Conservation (phyloP, 495 filamentous ascomycete species). For the Choiromyces venosus region DNA sequence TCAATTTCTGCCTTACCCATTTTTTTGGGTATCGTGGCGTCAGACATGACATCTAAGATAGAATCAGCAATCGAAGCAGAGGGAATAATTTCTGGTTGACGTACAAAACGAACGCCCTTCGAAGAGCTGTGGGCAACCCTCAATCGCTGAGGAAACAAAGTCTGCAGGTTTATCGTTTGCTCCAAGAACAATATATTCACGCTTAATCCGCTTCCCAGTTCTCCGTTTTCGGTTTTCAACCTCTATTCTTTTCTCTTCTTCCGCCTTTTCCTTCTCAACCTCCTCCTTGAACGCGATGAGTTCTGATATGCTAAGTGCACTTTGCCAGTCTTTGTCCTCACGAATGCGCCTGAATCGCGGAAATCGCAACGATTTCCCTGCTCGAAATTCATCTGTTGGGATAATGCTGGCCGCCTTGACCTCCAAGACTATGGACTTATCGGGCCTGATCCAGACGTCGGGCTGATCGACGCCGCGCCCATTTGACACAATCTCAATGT, state of each 20-base stretch:
- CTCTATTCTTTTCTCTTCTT: constrained; percentile 69
- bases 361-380: constrained; percentile 76
- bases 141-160: neutral
- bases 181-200: constrained; percentile 68
- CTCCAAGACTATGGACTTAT: constrained; percentile 77
- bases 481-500: constrained; percentile 75
- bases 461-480: constrained; percentile 70
- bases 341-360: constrained; percentile 82
- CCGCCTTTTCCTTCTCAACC: constrained; percentile 60
- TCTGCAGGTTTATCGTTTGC: constrained; percentile 48
- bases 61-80: constrained; percentile 21
- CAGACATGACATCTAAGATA: constrained; percentile 56
- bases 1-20: constrained; percentile 77
- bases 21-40: constrained; percentile 54
- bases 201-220: constrained; percentile 58
- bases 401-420: constrained; percentile 84
- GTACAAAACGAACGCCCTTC: constrained; percentile 72
- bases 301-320: constrained; percentile 67
- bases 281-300: constrained; percentile 67
- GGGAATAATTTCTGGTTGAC: constrained; percentile 22
- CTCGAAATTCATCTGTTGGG: constrained; percentile 68
- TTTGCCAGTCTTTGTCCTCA: constrained; percentile 76
- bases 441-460: constrained; percentile 89
- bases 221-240: constrained; percentile 69
- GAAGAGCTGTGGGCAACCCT: constrained; percentile 57